A percentile compares a stretch with the other conserved stretches of the same genome.
Conservation (phyloP, 345 rosid genomes). For the Eucalyptus tenuipes region DNA sequence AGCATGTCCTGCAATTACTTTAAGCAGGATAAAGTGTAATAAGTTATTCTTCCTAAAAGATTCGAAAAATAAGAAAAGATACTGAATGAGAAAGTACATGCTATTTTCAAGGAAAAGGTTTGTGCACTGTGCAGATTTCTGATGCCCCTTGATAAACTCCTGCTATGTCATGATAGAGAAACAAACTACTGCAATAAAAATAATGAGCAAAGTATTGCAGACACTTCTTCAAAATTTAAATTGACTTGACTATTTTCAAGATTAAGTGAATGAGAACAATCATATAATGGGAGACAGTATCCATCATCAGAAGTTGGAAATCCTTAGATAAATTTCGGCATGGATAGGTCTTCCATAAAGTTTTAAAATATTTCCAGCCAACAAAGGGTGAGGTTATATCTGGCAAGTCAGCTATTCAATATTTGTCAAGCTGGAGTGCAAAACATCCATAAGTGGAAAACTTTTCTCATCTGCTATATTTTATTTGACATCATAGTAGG, state of each 20-base stretch:
- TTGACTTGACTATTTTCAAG: background rate
- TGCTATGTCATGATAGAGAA: background rate
- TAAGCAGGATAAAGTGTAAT: background rate
- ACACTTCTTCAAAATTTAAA: background rate
- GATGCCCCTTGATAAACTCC: background rate
- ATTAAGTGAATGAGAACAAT: background rate
- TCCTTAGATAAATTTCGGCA: background rate
- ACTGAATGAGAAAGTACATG: background rate
- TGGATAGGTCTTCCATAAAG: background rate
- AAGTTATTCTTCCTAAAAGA: background rate
- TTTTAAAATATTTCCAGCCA: background rate
- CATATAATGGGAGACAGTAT: background rate
- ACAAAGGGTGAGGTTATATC: background rate
- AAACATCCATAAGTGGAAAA: background rate
- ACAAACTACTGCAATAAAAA: background rate
- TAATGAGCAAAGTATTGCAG: background rate
- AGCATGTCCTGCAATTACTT: conserved; percentile 62
- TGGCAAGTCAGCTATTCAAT: background rate
- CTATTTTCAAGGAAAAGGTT: background rate
- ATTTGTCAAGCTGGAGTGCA: background rate
- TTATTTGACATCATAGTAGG: background rate
- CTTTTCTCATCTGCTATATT: background rate
- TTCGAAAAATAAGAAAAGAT: background rate
- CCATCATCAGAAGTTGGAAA: background rate
- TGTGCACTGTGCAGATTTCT: background rate